Evolutionary conservation across 371 early-diverging fungal species (phyloP), one percentile per base, ranked within the genome.

Genomic region (Chytridium lagenaria): DNA sequence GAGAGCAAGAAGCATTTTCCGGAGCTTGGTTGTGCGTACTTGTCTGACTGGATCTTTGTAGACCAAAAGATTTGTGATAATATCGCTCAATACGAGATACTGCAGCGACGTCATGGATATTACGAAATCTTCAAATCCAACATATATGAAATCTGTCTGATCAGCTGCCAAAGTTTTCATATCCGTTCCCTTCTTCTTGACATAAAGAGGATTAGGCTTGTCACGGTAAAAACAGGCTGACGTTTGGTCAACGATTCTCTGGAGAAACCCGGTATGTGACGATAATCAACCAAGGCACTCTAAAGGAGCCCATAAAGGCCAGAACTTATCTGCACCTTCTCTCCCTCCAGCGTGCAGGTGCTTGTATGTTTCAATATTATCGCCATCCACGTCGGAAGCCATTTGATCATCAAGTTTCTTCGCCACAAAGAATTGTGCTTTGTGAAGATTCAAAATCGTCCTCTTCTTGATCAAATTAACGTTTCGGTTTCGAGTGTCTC

Each of bases 271-370:
- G 72, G 69, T 66, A 81, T 81, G 63, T 81, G 83, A 75, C 1
- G 40, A 65, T 73, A 88, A 85, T 55, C 86, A 85, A 15, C 91
- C 84, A 30, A 95, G 76, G 80, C 92, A 90, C 76, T 95, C 96
- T 7, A 93, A 79, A 1, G 96, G 95, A 16, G 93, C 88, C 96
- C 96, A 95, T 0, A 90, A 84, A 0, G 93, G 90, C 93, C 94
- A 93, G 51, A 89, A 84, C 22, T 87, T 82, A 26, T 66, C 70
- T 38, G 15, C 7, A 31, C 1, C 59, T 19, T 65, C 50, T 19
- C 26, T 26, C 37, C 51, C 71, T 3, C 55, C 34, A 23, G 26
- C 26, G 5, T 85, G 87, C 77, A 85, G 84, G 69, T 84, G 84
- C 50, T 83, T 84, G 50, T 81, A 85, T 3, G 85, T 64, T 16